Percentiles rank a stretch among this genome's conserved stretches.
Evolutionary conservation across 768 basidiomycete genomes (phyloP).

Genomic region (Lyophyllum decastes): DNA sequence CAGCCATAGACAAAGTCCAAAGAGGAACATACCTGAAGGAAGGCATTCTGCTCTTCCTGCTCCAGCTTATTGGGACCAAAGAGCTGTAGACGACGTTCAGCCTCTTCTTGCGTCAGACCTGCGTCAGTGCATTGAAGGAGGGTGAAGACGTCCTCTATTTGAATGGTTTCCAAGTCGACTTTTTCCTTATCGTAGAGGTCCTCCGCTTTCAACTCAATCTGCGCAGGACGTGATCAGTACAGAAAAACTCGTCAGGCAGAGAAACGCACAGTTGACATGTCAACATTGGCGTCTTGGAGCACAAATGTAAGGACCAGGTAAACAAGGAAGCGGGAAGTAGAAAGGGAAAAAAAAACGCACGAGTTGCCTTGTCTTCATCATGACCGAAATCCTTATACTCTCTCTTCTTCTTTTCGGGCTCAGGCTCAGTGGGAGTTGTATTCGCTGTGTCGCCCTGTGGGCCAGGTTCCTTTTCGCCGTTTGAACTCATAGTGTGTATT

Average conservation of each 20-base stretch:
- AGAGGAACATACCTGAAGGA: slow-evolving; percentile 68
- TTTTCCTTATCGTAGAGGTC: slow-evolving; percentile 98
- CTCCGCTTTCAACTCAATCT: slow-evolving; percentile 89
- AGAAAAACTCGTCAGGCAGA: slow-evolving; percentile 1
- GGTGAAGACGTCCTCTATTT: slow-evolving; percentile 95
- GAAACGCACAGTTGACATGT: slow-evolving; percentile 71
- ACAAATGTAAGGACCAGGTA: slow-evolving; percentile 8
- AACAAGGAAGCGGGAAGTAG: slow-evolving; percentile 10
- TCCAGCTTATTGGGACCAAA: slow-evolving; percentile 98
- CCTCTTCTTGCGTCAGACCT: slow-evolving; percentile 79
- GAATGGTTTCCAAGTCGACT: slow-evolving; percentile 96
- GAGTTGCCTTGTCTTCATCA: slow-evolving; percentile 65
- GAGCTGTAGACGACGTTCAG: slow-evolving; percentile 79
- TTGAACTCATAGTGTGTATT: slow-evolving; percentile 34
- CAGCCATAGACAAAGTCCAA: not conserved
- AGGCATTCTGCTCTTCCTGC: slow-evolving; percentile 84
- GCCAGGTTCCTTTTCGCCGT: slow-evolving; percentile 68
- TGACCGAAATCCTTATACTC: slow-evolving; percentile 89
- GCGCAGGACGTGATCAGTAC: slow-evolving; percentile 13
- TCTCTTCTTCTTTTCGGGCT: slow-evolving; percentile 62
- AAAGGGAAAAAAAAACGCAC: slow-evolving; percentile 44
- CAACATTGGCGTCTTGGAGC: slow-evolving; percentile 76
- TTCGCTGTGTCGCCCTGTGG: slow-evolving; percentile 48
- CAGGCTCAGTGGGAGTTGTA: slow-evolving; percentile 24
- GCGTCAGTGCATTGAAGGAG: slow-evolving; percentile 88